phyloP scores from a whole-genome alignment of 169 alveolate species.

The Perkinsus chesapeaki region DNA sequence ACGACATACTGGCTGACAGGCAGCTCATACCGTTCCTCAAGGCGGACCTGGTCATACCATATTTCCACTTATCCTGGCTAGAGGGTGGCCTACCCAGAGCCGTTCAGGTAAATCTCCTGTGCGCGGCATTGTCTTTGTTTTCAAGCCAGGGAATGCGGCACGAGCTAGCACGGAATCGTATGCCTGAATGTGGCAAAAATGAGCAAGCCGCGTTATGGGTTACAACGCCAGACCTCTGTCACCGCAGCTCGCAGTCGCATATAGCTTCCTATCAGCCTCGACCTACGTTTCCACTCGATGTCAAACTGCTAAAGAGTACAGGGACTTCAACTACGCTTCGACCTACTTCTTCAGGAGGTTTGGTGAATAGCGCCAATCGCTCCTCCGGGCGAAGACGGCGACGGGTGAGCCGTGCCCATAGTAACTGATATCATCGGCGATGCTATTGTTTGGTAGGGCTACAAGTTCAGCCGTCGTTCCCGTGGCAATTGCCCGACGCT shows the following conservation, averaged over 20 bases:
- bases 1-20: background rate
- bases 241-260: background rate
- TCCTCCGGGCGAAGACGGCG: background rate
- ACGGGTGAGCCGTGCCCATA: background rate
- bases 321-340: background rate
- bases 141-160: background rate
- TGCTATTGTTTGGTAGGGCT: too few species aligned
- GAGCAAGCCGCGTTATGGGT: background rate
- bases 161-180: background rate
- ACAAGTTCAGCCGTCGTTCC: too few species aligned
- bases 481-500: too few species aligned
- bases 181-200: background rate
- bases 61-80: background rate
- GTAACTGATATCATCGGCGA: too few species aligned
- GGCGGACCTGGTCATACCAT: background rate
- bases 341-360: background rate
- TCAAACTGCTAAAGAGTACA: background rate
- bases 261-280: background rate
- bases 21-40: background rate
- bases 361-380: background rate
- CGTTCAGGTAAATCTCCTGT: background rate
- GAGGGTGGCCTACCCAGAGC: background rate
- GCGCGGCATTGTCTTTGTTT: background rate
- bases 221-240: background rate
- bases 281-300: background rate